These are phyloP conservation scores for Aspergillus caelatus DNA, from an alignment of 2,329 filamentous ascomycete genomes.

Conservation along the genomic window DNA sequence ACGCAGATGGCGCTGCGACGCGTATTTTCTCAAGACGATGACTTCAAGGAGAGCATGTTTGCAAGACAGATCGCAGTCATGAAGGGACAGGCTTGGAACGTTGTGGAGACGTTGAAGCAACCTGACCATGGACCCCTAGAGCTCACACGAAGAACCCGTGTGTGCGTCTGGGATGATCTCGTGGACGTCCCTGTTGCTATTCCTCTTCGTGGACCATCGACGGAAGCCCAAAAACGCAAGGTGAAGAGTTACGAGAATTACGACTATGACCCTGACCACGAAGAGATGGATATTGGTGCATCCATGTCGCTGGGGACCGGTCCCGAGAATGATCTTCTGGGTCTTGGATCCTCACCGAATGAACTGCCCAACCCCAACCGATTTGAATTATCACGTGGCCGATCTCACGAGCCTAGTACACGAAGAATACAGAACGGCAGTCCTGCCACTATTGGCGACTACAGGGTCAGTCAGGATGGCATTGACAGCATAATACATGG, in stretches of 20 bases:
- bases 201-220: conserved; percentile 80
- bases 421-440: conserved; percentile 36
- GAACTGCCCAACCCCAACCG: conserved; percentile 75
- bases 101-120: conserved; percentile 94
- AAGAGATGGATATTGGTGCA: conserved; percentile 90
- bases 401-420: conserved; percentile 39
- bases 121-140: conserved; percentile 91
- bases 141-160: conserved; percentile 83
- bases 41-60: conserved; percentile 99
- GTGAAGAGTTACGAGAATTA: conserved; percentile 47
- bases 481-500: conserved; percentile 34
- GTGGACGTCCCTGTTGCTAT: conserved; percentile 95
- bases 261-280: conserved; percentile 60
- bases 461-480: conserved; percentile 33
- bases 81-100: conserved; percentile 99
- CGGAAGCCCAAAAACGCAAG: conserved; percentile 75
- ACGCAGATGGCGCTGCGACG: conserved; percentile 83
- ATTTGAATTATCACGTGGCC: conserved; percentile 65
- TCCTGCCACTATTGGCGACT: conserved; percentile 36
- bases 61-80: conserved; percentile 97
- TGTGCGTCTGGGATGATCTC: conserved; percentile 97
- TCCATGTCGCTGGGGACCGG: conserved; percentile 62
- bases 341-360: conserved; percentile 56
- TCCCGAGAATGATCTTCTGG: conserved; percentile 68
- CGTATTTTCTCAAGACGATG: conserved; percentile 87